phyloP scores from a whole-genome alignment of 257 asterid species.

The Solanum appendiculatum region DNA sequence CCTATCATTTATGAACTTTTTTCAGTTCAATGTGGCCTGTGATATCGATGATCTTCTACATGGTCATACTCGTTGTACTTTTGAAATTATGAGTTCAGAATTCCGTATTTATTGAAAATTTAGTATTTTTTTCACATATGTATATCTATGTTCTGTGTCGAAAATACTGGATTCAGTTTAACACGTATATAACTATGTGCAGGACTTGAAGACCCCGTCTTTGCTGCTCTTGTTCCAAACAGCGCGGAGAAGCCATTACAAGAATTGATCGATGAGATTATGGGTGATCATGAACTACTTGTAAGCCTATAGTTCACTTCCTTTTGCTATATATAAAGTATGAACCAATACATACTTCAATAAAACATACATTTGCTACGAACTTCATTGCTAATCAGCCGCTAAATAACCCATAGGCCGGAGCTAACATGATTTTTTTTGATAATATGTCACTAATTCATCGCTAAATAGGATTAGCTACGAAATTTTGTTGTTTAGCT shows the following conservation, averaged over 20 bases:
- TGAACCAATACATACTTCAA: neutral
- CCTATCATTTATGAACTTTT: neutral
- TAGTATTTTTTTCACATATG: neutral
- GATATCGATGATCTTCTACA: neutral
- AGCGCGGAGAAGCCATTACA: conserved; percentile 70
- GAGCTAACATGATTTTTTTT: neutral
- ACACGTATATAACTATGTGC: neutral
- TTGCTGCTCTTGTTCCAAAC: conserved; percentile 82
- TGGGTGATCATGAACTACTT: conserved; percentile 89
- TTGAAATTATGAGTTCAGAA: neutral
- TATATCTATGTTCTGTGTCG: neutral
- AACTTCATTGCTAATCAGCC: neutral
- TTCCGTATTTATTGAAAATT: neutral
- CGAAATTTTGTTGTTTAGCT: neutral
- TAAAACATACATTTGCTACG: neutral
- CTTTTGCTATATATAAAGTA: neutral
- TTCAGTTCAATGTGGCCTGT: neutral
- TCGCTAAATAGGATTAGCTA: neutral
- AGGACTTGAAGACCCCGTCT: conserved; percentile 66
- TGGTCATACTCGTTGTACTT: neutral
- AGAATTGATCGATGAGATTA: conserved; percentile 82
- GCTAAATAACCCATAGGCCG: neutral
- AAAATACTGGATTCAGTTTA: neutral
- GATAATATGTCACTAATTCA: neutral
- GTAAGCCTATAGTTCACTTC: conserved; percentile 20